phyloP scores from a whole-genome alignment of 2,329 filamentous ascomycete species.

The Calonectria ilicicola region DNA sequence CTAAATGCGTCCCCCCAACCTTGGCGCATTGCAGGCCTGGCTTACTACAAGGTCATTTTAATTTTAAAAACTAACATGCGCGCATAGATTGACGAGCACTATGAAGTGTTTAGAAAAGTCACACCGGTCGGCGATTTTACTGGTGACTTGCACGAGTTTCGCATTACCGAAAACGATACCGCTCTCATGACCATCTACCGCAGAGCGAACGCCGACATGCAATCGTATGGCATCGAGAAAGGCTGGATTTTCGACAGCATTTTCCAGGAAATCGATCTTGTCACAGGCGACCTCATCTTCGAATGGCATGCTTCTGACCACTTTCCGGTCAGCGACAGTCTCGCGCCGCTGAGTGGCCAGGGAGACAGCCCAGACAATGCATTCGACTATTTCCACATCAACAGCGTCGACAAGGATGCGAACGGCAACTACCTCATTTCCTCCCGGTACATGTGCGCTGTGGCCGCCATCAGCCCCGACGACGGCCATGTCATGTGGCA shows the following conservation, averaged over 20 bases:
- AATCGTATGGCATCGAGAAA: constrained; percentile 34
- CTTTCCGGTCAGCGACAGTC: constrained; percentile 35
- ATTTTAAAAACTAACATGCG: background rate
- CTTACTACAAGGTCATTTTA: background rate
- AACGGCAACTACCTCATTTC: constrained; percentile 68
- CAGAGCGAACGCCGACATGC: constrained; percentile 39
- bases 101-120: constrained; percentile 44
- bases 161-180: constrained; percentile 53
- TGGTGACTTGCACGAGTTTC: constrained; percentile 53
- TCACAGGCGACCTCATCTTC: constrained; percentile 60
- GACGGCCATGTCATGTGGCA: constrained; percentile 65
- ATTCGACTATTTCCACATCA: constrained; percentile 70
- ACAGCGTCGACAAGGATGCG: constrained; percentile 64
- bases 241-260: constrained; percentile 49
- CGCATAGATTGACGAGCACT: constrained; percentile 45
- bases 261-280: constrained; percentile 62
- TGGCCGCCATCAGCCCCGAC: constrained; percentile 59
- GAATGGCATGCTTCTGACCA: constrained; percentile 55
- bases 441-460: constrained; percentile 59
- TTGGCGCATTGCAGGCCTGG: background rate
- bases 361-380: constrained; percentile 42
- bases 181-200: constrained; percentile 55
- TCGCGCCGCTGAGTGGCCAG: constrained; percentile 29
- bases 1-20: background rate
- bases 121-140: constrained; percentile 35